Percentiles rank a stretch among this genome's conserved stretches.
These are phyloP conservation scores for Pyronema domesticum DNA, from an alignment of 495 filamentous ascomycete genomes.

Conservation along the genomic window DNA sequence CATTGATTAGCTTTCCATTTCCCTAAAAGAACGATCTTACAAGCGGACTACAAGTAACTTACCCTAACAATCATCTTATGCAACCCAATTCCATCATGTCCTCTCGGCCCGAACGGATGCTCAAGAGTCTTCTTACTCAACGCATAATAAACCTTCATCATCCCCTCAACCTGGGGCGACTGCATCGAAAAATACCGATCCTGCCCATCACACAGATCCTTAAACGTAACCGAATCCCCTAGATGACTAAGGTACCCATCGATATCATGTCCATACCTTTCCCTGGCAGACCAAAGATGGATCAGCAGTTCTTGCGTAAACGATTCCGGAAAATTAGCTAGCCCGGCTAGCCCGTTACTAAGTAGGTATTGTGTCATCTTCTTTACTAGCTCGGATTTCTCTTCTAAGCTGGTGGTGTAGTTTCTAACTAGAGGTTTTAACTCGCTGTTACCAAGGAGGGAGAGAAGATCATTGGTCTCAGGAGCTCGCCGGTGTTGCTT, in stretches of 20 bases:
- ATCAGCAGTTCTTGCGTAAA: slow-evolving; percentile 10
- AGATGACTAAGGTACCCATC: slow-evolving; percentile 22
- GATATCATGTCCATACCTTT: slow-evolving; percentile 21
- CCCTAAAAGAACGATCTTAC: too few relatives aligned
- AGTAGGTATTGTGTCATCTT: slow-evolving; percentile 20
- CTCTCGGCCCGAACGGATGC: slow-evolving; percentile 19
- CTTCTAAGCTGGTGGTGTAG: slow-evolving; percentile 20
- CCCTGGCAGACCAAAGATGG: slow-evolving; percentile 23
- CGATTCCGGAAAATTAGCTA: slow-evolving; percentile 10
- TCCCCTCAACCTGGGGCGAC: slow-evolving; percentile 8
- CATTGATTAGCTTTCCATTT: too few relatives aligned
- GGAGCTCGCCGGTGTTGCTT: neutral
- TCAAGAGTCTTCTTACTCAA: slow-evolving; percentile 17
- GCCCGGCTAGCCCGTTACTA: too few relatives aligned
- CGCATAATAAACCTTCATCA: slow-evolving; percentile 17
- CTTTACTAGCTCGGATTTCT: slow-evolving; percentile 11
- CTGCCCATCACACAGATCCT: slow-evolving; percentile 6
- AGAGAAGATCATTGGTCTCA: slow-evolving; percentile 16
- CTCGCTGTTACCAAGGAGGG: slow-evolving; percentile 20
- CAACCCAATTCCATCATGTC: slow-evolving; percentile 21
- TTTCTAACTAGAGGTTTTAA: slow-evolving; percentile 15
- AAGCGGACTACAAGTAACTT: too few relatives aligned
- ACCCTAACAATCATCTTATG: slow-evolving; percentile 24
- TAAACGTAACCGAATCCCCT: neutral
- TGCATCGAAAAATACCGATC: slow-evolving; percentile 20